Base-by-base conservation (phyloP, 2,329 filamentous ascomycete genomes). In the Fusarium coicis region DNA sequence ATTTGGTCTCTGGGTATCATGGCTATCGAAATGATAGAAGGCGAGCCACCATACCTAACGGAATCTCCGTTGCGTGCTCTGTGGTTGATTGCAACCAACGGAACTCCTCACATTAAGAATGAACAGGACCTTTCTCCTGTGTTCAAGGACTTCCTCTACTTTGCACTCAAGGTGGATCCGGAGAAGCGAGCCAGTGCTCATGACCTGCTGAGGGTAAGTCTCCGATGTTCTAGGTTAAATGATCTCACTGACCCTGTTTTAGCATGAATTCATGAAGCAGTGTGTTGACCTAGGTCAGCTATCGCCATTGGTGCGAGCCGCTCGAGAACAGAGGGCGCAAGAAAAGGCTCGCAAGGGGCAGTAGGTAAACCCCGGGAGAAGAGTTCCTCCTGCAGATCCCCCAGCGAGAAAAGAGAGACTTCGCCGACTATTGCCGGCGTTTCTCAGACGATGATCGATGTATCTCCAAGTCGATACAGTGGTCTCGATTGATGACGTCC, bases 21-120 rank as follows among this genome's bases (percentile, higher is more conserved):
- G 96, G 95, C 96, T 12, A 98, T 99, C 79, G 96, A 99, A 83
- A 99, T 99, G 96, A 97, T 99, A 74, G 96, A 98, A 84, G 96
- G 96, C 81, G 96, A 98, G 82, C 96, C 96, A 18, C 96, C 96
- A 30, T 99, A 98, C 81, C 87, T 99, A 66, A 98, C 95, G 43
- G 96, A 99, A 82, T 97, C 94, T 42, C 96, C 96, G 10, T 87
- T 99, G 30, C 91, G 96, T 68, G 96, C 96, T 4, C 87, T 99
- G 42, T 99, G 96, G 88, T 85, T 99, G 77, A 99, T 99, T 81
- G 96, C 96, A 60, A 98, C 96, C 39, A 97, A 97, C 79, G 96
- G 96, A 53, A 98, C 96, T 21, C 96, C 96, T 4, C 88, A 92
- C 59, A 97, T 99, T 84, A 98, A 98, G 84, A 95, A 98, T 73